Conservation (phyloP, 2,329 filamentous ascomycete genomes). For the Diaporthe eres region DNA sequence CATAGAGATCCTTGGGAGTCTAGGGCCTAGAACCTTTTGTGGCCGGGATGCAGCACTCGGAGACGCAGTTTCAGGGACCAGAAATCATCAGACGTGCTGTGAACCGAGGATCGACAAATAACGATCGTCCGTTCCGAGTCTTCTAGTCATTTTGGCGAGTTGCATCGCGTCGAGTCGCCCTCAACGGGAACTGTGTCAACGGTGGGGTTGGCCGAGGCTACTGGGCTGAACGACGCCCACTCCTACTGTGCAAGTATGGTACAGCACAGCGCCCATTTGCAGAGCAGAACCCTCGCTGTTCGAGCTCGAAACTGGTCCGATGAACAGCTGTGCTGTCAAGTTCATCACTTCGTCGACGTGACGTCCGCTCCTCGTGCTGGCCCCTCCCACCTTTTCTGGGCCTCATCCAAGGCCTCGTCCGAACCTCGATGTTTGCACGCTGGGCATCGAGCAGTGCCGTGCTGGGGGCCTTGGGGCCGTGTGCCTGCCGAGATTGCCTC, state of each 20-base stretch:
- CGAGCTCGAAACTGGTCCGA: not conserved
- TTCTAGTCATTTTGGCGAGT: constrained; percentile 15
- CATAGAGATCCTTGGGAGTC: not conserved
- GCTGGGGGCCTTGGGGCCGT: not conserved
- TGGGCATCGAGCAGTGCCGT: constrained; percentile 1
- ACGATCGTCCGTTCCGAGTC: constrained; percentile 21
- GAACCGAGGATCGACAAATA: constrained; percentile 30
- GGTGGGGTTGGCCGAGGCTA: constrained; percentile 4
- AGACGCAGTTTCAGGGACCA: constrained; percentile 26
- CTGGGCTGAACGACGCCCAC: not conserved
- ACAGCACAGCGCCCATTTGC: not conserved
- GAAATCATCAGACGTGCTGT: constrained; percentile 24
- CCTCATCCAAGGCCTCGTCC: not conserved
- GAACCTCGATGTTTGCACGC: constrained; percentile 10
- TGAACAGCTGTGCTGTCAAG: constrained; percentile 1
- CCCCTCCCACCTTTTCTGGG: not conserved
- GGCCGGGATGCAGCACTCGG: constrained; percentile 24
- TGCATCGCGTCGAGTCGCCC: constrained; percentile 20
- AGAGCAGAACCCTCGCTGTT: not conserved
- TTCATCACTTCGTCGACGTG: constrained; percentile 6
- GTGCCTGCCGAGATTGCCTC: constrained; percentile 31
- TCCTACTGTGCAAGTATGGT: not conserved
- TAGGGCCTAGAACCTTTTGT: constrained; percentile 10
- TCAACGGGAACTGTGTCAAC: constrained; percentile 2
- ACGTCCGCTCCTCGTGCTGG: not conserved